Conservation (phyloP, 768 basidiomycete species). For the Dacryopinax primogenitus region DNA sequence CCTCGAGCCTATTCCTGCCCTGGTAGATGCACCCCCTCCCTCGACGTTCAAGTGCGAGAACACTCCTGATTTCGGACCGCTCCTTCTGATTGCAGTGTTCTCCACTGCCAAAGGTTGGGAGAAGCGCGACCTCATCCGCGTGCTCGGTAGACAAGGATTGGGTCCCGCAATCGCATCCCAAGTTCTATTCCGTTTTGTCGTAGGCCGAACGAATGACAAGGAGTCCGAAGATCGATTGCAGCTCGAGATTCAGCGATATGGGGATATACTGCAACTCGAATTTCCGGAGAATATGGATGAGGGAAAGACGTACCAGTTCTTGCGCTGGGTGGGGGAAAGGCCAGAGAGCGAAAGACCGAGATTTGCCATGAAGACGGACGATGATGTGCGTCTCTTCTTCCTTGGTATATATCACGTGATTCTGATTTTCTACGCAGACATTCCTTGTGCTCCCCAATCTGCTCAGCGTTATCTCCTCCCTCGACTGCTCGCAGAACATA, state of each 20-base stretch:
- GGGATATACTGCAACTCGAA: background rate
- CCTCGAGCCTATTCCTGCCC: background rate
- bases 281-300: background rate
- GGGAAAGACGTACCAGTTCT: background rate
- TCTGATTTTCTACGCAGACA: background rate
- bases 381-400: background rate
- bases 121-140: background rate
- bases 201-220: conserved; percentile 62
- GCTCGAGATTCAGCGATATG: conserved; percentile 59
- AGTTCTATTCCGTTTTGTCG: conserved; percentile 54
- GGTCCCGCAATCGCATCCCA: background rate
- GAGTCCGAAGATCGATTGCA: conserved; percentile 67
- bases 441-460: background rate
- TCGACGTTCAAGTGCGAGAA: background rate
- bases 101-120: background rate
- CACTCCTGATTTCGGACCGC: background rate
- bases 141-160: background rate
- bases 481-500: background rate
- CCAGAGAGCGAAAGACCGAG: background rate
- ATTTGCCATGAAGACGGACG: background rate
- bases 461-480: background rate
- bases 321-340: background rate
- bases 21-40: background rate
- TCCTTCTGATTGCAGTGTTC: background rate
- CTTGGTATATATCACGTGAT: background rate